phyloP scores from a whole-genome alignment of 305 asterid species.

The Salvia sclarea region DNA sequence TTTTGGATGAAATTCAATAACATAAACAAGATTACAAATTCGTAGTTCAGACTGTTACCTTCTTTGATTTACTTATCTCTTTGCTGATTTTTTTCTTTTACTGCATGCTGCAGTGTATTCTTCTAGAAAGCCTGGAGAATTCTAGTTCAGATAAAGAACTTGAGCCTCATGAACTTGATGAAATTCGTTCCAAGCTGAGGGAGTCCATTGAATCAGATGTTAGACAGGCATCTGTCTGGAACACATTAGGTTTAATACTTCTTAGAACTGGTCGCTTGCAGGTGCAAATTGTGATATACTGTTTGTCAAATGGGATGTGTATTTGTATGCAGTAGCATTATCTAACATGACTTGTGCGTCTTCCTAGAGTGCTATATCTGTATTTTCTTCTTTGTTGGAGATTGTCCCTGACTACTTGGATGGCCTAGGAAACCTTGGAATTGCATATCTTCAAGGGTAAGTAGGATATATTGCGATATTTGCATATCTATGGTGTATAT shows the following conservation, averaged over 20 bases:
- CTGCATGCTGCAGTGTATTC: slow-evolving; percentile 64
- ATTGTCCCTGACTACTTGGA: slow-evolving; percentile 85
- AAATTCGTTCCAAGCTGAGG: slow-evolving; percentile 66
- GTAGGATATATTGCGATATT: slow-evolving; percentile 30
- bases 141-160: slow-evolving; percentile 70
- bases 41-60: slow-evolving; percentile 19
- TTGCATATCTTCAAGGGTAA: slow-evolving; percentile 88
- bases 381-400: slow-evolving; percentile 75
- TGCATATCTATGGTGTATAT: not conserved
- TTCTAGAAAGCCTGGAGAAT: slow-evolving; percentile 78
- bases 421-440: slow-evolving; percentile 91
- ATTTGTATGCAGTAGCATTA: slow-evolving; percentile 25
- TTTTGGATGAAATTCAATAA: slow-evolving; percentile 15
- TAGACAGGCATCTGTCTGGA: slow-evolving; percentile 91
- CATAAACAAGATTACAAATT: not conserved
- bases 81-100: slow-evolving; percentile 22
- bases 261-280: slow-evolving; percentile 86
- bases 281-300: slow-evolving; percentile 47
- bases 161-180: slow-evolving; percentile 77
- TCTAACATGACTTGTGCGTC: slow-evolving; percentile 39
- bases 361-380: slow-evolving; percentile 84
- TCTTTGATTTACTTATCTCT: slow-evolving; percentile 11
- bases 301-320: slow-evolving; percentile 22
- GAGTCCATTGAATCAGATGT: slow-evolving; percentile 74
- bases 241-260: slow-evolving; percentile 77